Base-by-base conservation (phyloP, 768 basidiomycete genomes). In the Suillus brevipes region DNA sequence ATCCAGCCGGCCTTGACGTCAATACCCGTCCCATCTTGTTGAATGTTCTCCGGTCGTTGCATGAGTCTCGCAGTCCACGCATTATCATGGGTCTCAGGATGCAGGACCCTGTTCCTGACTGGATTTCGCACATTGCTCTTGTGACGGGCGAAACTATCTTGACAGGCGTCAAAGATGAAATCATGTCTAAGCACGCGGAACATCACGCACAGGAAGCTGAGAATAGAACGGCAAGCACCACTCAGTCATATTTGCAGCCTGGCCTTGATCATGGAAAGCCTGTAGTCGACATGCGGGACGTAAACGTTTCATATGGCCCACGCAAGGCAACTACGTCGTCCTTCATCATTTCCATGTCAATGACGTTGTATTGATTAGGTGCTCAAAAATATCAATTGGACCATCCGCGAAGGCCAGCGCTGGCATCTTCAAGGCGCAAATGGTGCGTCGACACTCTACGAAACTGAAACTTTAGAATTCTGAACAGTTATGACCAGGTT, bases 351-450 rank as follows among this genome's bases (percentile, higher is more conserved):
- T 43, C n/a, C 42, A 25, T 59, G 0, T 23, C 4, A 16, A 59
- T 69, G 36, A 68, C 52, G 38, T 8, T 2, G 18, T 14, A 10
- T 45, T 3, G 14, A 9, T 50, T 60, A 94, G 92, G 87, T 95
- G 5, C 83, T 99, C 2, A 82, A 85, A 66, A 79, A 87, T 63
- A 85, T 98, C 56, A 84, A 85, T 62, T 99, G 96, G 97, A 84
- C 87, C 45, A 88, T 99, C 65, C 82, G 82, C 3, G 83, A 86
- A 68, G 94, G 94, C 47, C 89, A 96, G 52, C 83, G 91, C 36
- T 98, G 95, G 94, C 92, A 96, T 71, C 86, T 99, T 14, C 85
- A 89, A 70, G 96, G 97, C 10, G 79, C 88, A 28, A 99, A 99
- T 73, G 97, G 93, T 89, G 74, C 40, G 79, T 68, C 3, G n/a